Conservation (phyloP, 768 basidiomycete species). For the Floccularia luteovirens region DNA sequence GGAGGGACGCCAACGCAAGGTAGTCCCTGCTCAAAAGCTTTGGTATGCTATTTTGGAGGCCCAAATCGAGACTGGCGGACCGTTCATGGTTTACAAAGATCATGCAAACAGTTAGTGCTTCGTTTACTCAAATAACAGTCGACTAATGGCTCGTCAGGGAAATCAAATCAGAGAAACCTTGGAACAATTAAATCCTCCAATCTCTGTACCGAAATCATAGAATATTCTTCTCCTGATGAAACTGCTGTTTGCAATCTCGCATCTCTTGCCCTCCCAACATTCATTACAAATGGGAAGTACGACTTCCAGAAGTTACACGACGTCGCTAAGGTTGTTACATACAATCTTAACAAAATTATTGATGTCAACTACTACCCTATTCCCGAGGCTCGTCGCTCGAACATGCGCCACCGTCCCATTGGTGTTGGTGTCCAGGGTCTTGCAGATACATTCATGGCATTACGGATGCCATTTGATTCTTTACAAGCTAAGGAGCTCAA, state of each 20-base stretch:
- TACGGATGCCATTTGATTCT: conserved; percentile 94
- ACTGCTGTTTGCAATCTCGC: conserved; percentile 98
- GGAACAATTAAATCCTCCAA: conserved; percentile 99
- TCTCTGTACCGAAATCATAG: conserved; percentile 97
- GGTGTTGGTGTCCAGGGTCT: conserved; percentile 97
- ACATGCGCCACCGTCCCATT: conserved; percentile 96
- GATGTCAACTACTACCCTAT: conserved; percentile 95
- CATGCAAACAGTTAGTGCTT: conserved; percentile 71
- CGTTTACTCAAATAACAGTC: background rate
- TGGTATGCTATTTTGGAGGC: conserved; percentile 98
- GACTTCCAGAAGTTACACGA: conserved; percentile 95
- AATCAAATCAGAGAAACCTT: conserved; percentile 97
- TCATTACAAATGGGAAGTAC: conserved; percentile 74
- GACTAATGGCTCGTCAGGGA: conserved; percentile 38
- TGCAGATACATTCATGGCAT: conserved; percentile 96
- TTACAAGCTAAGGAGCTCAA: conserved; percentile 82
- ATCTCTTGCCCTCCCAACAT: conserved; percentile 91
- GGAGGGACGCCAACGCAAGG: conserved; percentile 81
- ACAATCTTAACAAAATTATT: conserved; percentile 92
- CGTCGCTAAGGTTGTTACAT: conserved; percentile 86
- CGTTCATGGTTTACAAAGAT: conserved; percentile 99
- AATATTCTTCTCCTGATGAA: conserved; percentile 96
- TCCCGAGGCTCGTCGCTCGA: conserved; percentile 83
- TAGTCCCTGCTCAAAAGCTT: conserved; percentile 90
- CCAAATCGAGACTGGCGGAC: conserved; percentile 98